Evolutionary conservation across 441 rosid species (phyloP), one percentile per base, ranked within the genome.

Genomic region (Gossypium schwendimanii): DNA sequence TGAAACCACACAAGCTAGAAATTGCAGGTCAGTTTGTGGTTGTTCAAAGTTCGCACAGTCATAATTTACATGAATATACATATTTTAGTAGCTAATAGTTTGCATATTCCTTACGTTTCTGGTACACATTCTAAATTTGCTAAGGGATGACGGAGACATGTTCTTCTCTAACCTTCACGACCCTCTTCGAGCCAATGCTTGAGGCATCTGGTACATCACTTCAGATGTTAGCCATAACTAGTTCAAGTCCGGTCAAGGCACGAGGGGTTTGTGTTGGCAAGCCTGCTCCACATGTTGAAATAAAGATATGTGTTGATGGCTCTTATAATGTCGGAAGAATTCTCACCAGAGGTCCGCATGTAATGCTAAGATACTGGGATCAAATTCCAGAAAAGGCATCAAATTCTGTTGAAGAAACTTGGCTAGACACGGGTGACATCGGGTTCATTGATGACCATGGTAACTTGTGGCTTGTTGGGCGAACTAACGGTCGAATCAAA

Each of bases 131-230:
- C 18, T 64, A 24, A 21, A 64, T 52, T 76, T 33, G 58, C 78
- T 24, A 69, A 92, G 97, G 97, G 71, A 88, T 94, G 98, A 92
- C 98, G 41, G 97, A 94, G 82, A 81, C 96, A 31, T 88, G 93
- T 70, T 94, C 98, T 73, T 94, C 97, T 20, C 84, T 90, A 21
- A 83, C 93, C 54, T 90, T 94, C 82, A 78, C 79, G 85, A 85
- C 89, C 58, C 89, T 89, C 78, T 61, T 73, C 75, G 87, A 84
- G 72, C 88, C 91, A 62, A 67, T 76, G 39, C 58, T 62, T 36
- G 83, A 79, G 63, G 73, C 73, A 17, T 12, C 67, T 7, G 59
- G 58, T 63, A 78, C 57, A 70, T 64, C 65, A 71, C 62, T 62
- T 50, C 84, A 53, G 71, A 31, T 41, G 49, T 78, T 28, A 49